These are phyloP conservation scores for Xylaria intraflava DNA, from an alignment of 495 filamentous ascomycete genomes.

Conservation along the genomic window DNA sequence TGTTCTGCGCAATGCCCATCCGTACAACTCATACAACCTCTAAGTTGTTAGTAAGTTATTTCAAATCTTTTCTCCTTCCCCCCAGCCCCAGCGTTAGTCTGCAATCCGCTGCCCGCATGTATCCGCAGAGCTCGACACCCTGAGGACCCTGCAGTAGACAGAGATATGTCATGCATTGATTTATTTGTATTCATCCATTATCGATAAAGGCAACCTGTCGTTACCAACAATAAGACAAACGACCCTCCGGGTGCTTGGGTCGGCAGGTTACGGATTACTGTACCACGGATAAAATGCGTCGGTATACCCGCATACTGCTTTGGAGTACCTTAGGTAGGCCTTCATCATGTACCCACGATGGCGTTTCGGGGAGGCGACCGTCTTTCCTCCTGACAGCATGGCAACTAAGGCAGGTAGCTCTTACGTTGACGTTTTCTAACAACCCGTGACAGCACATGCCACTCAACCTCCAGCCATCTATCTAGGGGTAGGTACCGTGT, in stretches of 20 bases:
- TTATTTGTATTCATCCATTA: conserved; percentile 4
- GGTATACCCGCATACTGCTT: no score
- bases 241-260: background rate
- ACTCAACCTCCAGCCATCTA: background rate
- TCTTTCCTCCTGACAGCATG: no score
- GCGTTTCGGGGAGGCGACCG: no score
- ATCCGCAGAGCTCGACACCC: background rate
- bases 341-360: no score
- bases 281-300: no score
- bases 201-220: no score
- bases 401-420: no score
- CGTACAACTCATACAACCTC: background rate
- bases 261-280: background rate
- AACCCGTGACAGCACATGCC: no score
- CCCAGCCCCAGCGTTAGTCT: background rate
- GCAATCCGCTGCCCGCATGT: conserved; percentile 2
- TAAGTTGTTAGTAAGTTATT: background rate
- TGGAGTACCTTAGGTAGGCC: no score
- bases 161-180: background rate
- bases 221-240: background rate
- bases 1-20: background rate
- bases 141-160: no score
- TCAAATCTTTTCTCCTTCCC: conserved; percentile 1
- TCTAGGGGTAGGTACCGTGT: no score
- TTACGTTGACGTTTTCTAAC: no score